Evolutionary conservation across 345 rosid genomes (phyloP).

Genomic region (Populus pruinosa): DNA sequence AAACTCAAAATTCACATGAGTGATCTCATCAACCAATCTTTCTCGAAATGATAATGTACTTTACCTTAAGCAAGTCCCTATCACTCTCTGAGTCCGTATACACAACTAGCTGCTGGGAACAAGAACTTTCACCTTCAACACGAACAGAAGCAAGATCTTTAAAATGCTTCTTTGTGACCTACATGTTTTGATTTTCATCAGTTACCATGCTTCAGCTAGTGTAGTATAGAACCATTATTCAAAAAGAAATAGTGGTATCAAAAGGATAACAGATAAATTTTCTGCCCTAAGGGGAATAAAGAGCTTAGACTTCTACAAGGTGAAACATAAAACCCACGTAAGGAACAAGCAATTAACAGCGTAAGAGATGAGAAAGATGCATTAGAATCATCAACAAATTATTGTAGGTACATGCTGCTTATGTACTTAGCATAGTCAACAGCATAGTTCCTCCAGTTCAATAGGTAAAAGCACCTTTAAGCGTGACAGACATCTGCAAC

Average conservation of each 20-base stretch:
- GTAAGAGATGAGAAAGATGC: too few species aligned
- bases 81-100: conserved; percentile 64
- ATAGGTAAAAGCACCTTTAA: not conserved
- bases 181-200: conserved; percentile 4
- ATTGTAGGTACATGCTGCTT: too few species aligned
- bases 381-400: too few species aligned
- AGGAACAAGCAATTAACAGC: too few species aligned
- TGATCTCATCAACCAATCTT: not conserved
- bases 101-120: conserved; percentile 50
- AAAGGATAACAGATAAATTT: too few species aligned
- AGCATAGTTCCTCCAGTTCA: too few species aligned
- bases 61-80: conserved; percentile 67
- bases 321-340: too few species aligned
- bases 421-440: not conserved
- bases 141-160: conserved; percentile 60
- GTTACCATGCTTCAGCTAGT: not conserved
- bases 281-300: too few species aligned
- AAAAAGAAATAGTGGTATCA: too few species aligned
- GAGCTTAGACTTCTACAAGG: too few species aligned
- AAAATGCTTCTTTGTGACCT: conserved; percentile 71
- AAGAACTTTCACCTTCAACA: conserved; percentile 32
- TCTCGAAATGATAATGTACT: not conserved
- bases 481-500: not conserved
- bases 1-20: not conserved
- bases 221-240: too few species aligned